Percentiles rank a stretch among this genome's conserved stretches.
Conservation (phyloP, 345 rosid genomes). For the Syzygium aqueum region DNA sequence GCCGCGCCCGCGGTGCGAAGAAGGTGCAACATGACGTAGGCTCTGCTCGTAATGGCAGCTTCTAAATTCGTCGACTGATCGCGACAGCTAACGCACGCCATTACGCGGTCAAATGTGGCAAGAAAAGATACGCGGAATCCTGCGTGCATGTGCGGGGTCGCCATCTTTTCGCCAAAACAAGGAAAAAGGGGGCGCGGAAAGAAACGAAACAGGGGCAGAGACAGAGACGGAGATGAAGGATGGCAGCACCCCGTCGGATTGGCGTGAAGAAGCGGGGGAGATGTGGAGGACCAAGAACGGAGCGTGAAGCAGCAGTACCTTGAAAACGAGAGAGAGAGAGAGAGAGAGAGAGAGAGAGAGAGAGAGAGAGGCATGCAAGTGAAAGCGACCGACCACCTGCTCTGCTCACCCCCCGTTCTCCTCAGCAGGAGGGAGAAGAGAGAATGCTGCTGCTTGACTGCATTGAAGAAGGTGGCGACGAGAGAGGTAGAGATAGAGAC, state of each 20-base stretch:
- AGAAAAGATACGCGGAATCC: neutral
- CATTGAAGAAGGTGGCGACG: no score
- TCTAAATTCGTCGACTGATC: neutral
- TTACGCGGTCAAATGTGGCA: neutral
- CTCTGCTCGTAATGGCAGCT: neutral
- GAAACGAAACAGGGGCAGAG: neutral
- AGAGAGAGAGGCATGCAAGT: neutral
- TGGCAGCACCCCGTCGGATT: neutral
- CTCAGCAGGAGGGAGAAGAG: no score
- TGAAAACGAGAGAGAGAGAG: neutral
- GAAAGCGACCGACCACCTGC: neutral
- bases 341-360: neutral
- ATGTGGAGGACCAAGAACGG: neutral
- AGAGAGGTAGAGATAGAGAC: no score
- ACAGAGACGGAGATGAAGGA: neutral
- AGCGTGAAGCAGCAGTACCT: neutral
- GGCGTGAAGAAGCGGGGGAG: neutral
- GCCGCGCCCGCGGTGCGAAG: neutral
- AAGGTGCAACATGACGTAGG: neutral
- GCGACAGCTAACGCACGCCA: neutral
- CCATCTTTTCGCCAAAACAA: neutral
- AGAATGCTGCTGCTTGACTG: no score
- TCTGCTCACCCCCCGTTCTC: neutral
- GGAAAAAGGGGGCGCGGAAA: neutral
- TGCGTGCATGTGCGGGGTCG: neutral